Evolutionary conservation across 2,329 filamentous ascomycete genomes (phyloP).

Genomic region (Pyricularia grisea): DNA sequence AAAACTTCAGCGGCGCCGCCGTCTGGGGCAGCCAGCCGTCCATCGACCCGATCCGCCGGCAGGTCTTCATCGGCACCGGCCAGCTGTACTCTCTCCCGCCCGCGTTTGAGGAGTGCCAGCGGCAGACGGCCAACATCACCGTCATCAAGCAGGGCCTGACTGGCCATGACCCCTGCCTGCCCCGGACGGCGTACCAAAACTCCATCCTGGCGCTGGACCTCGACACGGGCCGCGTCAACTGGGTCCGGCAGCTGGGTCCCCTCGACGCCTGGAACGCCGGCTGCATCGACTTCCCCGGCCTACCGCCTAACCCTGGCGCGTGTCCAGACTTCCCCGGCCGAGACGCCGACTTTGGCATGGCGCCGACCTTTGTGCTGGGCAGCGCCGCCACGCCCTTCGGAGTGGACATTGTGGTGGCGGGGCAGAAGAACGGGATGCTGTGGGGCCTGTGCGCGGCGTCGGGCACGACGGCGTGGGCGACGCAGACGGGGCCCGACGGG

Average conservation of each 20-base stretch:
- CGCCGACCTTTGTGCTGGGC: constrained; percentile 17
- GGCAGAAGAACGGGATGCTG: constrained; percentile 21
- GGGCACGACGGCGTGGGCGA: constrained; percentile 17
- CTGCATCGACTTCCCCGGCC: constrained; percentile 6
- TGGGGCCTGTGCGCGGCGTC: constrained; percentile 16
- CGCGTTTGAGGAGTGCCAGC: constrained; percentile 13
- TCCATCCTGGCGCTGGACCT: constrained; percentile 18
- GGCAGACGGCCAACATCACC: constrained; percentile 7
- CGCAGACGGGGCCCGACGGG: constrained; percentile 14
- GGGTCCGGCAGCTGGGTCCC: constrained; percentile 14
- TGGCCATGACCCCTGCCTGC: constrained; percentile 12
- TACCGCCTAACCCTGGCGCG: constrained; percentile 3
- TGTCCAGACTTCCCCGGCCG: constrained; percentile 10
- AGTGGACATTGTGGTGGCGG: constrained; percentile 17
- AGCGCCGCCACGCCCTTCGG: constrained; percentile 7
- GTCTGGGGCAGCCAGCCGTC: constrained; percentile 22
- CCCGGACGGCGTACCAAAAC: constrained; percentile 16
- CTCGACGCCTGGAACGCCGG: constrained; percentile 15
- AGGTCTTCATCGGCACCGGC: constrained; percentile 21
- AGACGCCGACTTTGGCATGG: constrained; percentile 16
- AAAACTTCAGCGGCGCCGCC: constrained; percentile 11
- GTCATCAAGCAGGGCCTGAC: constrained; percentile 5
- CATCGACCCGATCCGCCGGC: constrained; percentile 16
- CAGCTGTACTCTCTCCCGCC: constrained; percentile 18
- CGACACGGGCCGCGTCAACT: constrained; percentile 13